phyloP scores from a whole-genome alignment of 2,329 filamentous ascomycete species.

The Berkeleyomyces basicola region DNA sequence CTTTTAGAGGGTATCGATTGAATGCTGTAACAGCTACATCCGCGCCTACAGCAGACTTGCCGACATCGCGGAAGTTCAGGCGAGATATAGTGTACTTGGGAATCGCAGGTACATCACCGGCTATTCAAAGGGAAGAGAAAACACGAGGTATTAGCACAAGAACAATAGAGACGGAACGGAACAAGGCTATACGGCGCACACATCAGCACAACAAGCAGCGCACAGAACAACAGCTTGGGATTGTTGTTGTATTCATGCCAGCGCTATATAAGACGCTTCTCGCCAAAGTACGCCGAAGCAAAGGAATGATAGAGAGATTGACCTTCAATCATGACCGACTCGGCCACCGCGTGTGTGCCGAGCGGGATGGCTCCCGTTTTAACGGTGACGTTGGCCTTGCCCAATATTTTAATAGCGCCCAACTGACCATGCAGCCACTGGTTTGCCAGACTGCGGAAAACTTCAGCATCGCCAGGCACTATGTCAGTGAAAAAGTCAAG shows the following conservation, averaged over 20 bases:
- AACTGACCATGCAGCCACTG: conserved; percentile 76
- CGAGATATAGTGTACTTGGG: conserved; percentile 71
- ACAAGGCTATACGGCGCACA: not conserved
- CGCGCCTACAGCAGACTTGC: conserved; percentile 54
- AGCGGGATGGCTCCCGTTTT: conserved; percentile 67
- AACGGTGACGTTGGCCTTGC: conserved; percentile 54
- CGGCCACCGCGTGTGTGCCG: conserved; percentile 57
- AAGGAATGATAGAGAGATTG: conserved; percentile 50
- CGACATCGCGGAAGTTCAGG: conserved; percentile 62
- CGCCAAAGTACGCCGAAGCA: conserved; percentile 43
- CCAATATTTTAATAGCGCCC: conserved; percentile 51
- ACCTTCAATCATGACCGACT: conserved; percentile 72
- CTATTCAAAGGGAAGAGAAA: conserved; percentile 27
- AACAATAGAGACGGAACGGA: conserved; percentile 7
- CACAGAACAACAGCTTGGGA: not conserved
- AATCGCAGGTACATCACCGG: conserved; percentile 54
- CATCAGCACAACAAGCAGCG: not conserved
- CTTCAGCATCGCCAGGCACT: conserved; percentile 57
- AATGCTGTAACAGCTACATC: conserved; percentile 56
- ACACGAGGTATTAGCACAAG: conserved; percentile 17
- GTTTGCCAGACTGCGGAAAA: conserved; percentile 64
- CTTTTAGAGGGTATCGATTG: conserved; percentile 63
- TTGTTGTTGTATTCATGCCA: conserved; percentile 2
- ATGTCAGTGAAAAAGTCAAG: conserved; percentile 69
- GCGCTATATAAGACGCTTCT: conserved; percentile 28